phyloP scores from a whole-genome alignment of 2,329 filamentous ascomycete species.

The Bipolaris bicolor region DNA sequence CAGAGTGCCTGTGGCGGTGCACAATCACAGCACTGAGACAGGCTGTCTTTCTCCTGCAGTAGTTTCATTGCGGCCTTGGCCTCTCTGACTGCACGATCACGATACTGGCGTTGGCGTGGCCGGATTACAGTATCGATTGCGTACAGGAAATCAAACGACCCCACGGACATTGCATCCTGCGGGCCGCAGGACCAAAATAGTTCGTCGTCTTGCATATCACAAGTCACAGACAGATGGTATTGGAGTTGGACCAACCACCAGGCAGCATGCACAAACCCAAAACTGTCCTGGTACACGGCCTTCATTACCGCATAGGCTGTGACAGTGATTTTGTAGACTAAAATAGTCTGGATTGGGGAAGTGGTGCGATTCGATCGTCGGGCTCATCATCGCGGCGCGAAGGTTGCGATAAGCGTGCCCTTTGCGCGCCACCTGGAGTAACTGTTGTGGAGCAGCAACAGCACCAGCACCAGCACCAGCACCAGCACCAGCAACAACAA shows the following conservation, averaged over 20 bases:
- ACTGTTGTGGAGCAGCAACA: background rate
- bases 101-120: conserved; percentile 3
- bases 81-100: background rate
- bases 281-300: conserved; percentile 7
- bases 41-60: conserved; percentile 13
- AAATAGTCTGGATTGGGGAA: conserved; percentile 17
- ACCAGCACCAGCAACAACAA: too few relatives aligned
- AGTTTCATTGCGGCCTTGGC: conserved; percentile 2
- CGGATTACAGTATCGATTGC: conserved; percentile 28
- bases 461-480: too few relatives aligned
- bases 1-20: conserved; percentile 14
- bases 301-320: conserved; percentile 2
- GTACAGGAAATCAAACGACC: conserved; percentile 24
- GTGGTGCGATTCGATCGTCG: conserved; percentile 10
- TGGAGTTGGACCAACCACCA: conserved; percentile 1
- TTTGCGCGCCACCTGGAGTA: conserved; percentile 1
- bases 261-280: conserved; percentile 1
- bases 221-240: conserved; percentile 1
- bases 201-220: conserved; percentile 15
- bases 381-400: conserved; percentile 23
- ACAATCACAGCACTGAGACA: conserved; percentile 1
- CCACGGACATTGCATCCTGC: conserved; percentile 15
- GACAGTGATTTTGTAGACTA: conserved; percentile 20
- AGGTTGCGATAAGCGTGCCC: conserved; percentile 7
- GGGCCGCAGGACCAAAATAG: conserved; percentile 24